Evolutionary conservation across 495 filamentous ascomycete genomes (phyloP).

Genomic region (Neurospora sp.): DNA sequence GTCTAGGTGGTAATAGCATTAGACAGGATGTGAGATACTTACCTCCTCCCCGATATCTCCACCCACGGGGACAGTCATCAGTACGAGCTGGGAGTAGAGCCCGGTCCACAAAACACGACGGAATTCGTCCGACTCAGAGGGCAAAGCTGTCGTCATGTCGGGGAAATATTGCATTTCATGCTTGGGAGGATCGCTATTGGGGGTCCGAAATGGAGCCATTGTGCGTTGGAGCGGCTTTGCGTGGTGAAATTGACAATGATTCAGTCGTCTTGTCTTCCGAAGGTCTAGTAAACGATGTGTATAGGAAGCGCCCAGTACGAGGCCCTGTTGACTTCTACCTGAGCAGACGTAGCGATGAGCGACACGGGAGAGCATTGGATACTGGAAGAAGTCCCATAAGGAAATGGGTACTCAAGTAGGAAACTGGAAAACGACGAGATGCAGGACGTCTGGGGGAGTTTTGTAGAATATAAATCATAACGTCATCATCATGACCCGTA

Average conservation of each 20-base stretch:
- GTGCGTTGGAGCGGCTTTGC: not conserved
- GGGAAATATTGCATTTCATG: constrained; percentile 52
- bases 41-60: constrained; percentile 60
- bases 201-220: constrained; percentile 12
- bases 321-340: not conserved
- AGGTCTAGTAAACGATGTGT: not conserved
- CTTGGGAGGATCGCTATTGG: constrained; percentile 31
- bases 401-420: not conserved
- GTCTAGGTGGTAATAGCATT: constrained; percentile 9
- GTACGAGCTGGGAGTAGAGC: constrained; percentile 51
- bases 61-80: constrained; percentile 53
- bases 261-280: not conserved
- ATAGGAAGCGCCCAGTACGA: not conserved
- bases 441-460: not conserved
- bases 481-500: not conserved
- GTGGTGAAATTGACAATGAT: not conserved
- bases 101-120: constrained; percentile 51
- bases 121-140: constrained; percentile 44
- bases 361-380: not conserved
- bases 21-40: constrained; percentile 1
- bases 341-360: not conserved
- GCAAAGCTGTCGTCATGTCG: constrained; percentile 39
- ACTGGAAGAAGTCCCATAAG: not conserved
- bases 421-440: not conserved
- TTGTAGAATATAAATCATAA: not conserved